These are phyloP conservation scores for Prunus yedoensis DNA, from an alignment of 331 rosid genomes.

Conservation along the genomic window DNA sequence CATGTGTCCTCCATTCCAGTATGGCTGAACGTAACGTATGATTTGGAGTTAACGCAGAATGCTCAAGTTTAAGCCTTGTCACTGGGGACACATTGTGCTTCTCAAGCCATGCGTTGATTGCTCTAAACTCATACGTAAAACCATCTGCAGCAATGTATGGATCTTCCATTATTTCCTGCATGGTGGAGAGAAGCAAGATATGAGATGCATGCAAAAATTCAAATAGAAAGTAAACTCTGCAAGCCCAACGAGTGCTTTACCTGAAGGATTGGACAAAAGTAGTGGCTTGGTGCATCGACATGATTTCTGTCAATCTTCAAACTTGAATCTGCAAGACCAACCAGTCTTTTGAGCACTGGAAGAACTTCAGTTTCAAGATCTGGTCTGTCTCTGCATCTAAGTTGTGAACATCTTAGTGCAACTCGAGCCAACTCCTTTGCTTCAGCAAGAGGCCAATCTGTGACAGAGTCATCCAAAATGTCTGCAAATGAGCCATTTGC, in stretches of 20 bases:
- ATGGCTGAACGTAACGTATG: constrained; percentile 79
- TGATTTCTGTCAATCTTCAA: constrained; percentile 35
- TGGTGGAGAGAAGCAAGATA: constrained; percentile 9
- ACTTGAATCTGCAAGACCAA: constrained; percentile 51
- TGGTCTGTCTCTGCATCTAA: constrained; percentile 95
- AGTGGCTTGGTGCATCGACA: constrained; percentile 63
- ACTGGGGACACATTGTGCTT: constrained; percentile 72
- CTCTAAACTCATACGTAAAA: constrained; percentile 74
- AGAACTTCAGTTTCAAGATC: constrained; percentile 87
- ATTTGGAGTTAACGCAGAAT: constrained; percentile 64
- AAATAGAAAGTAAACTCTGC: constrained; percentile 3
- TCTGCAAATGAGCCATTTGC: constrained; percentile 49
- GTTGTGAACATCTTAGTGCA: constrained; percentile 67
- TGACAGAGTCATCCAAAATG: constrained; percentile 64
- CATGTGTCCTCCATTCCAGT: constrained; percentile 72
- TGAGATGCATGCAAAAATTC: not conserved
- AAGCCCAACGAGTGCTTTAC: constrained; percentile 29
- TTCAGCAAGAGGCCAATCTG: constrained; percentile 82
- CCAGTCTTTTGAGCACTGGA: constrained; percentile 66
- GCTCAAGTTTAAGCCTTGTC: constrained; percentile 60
- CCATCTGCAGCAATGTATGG: constrained; percentile 92
- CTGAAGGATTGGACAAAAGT: constrained; percentile 94
- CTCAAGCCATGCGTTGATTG: constrained; percentile 90
- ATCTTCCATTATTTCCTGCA: constrained; percentile 86
- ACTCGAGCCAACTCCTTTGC: constrained; percentile 64